Base-by-base conservation (phyloP, 2,329 filamentous ascomycete species). In the Penicillium crustosum region DNA sequence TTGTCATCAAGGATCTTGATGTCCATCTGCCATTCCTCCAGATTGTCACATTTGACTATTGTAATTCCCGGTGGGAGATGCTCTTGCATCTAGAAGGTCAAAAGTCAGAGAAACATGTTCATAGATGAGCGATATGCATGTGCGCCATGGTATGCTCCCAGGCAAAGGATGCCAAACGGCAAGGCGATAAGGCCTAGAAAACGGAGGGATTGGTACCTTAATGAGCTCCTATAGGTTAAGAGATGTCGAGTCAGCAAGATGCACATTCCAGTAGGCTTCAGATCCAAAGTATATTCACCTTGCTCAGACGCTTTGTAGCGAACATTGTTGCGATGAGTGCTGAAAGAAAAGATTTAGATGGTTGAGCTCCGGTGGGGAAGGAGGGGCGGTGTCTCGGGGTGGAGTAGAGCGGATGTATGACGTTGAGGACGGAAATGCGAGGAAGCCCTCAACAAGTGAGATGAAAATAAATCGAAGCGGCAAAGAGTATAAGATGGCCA, bases 11-110 rank as follows among this genome's bases (percentile, higher is more conserved):
- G 84, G 52, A 99, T 93, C 65, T 84, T 81, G 53, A 99, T 95
- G 73, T 99, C 95, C 78, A 97, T 87, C 50, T 88, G 81, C 95
- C 94, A 99, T 78, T 94, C 89, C 70, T 91, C 84, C 52, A 96
- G 87, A 73, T 92, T 88, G 47, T 95, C 90, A 57, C 91, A 87
- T 48, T 87, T 85, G 59, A 95, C 86, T 49, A 97, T 85, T 49
- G 84, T 82, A 74, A 99, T 96, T 61, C 86, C 86, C 0, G 84
- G 84, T 3, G 86, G 84, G 6, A 86, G 78, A 65, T 81, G 79
- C 47, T 80, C 78, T 68, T 86, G 78, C 70, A 86, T 79, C 82
- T 86, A 43, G 17, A 29, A 33, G n/a, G 17, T 3, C 36, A 55
- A 39, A 25, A 8, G 27, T n/a, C 33, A 43, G 57, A 7, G n/a